Base-by-base conservation (phyloP, 2,329 filamentous ascomycete genomes). In the Colletotrichum eremochloae region DNA sequence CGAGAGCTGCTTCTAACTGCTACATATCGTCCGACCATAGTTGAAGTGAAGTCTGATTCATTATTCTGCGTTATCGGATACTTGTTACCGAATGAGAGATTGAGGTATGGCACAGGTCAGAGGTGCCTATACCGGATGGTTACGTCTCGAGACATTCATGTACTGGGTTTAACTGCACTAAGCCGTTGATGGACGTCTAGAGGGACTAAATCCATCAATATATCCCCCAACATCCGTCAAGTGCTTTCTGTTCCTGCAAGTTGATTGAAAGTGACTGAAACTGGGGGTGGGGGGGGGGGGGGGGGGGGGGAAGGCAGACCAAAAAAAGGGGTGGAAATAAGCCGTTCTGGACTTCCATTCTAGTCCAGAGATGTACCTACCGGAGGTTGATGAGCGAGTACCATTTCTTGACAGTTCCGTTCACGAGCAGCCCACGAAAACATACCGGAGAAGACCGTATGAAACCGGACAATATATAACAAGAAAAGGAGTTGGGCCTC, bases 401-500 rank as follows among this genome's bases (percentile, higher is more conserved):
- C 14, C 8, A 5, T 18, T 36, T 36, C 20, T 57, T 7, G 14
- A 8, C 15, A 11, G 33, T 29, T 11, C 15, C 29, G 33, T 15
- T 8, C 33, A 20, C 31, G 8, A 15, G 33, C 33, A 57, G 53
- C 53, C 12, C 20, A 24, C n/a, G 4, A 57, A 14, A 2, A 24
- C 5, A 24, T 8, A 18, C 20, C 53, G 3, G 53, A 57, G 20
- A 56, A 56, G 20, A 40, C 11, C 18, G 2, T 8, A 40, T 24
- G 5, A 8, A 40, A 38, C 15, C 15, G 11, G n/a, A 24, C 1
- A 24, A 57, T n/a, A 24, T 3, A 40, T 63, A 3, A 20, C 1
- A 61, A 44, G 29, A 40, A 44, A 38, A 38, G 5, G 48, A 61
- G 9, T 61, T 15, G 31, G 58, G 55, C 53, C 53, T 36, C 53